Base-by-base conservation (phyloP, 2,329 filamentous ascomycete genomes). In the Penicillium sp. region DNA sequence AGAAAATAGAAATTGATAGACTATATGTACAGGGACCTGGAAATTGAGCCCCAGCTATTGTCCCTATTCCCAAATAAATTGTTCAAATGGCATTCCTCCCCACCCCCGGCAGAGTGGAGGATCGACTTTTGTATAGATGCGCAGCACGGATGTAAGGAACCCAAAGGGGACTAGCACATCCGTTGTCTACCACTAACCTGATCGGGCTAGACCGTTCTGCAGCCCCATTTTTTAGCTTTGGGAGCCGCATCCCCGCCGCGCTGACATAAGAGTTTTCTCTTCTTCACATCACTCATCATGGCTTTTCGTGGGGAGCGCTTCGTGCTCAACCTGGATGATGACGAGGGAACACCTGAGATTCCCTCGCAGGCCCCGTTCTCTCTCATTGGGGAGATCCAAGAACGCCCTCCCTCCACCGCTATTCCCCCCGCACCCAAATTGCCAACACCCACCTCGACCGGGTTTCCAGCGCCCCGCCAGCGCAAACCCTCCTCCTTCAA, bases 381-480 rank as follows among this genome's bases (percentile, higher is more conserved):
- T 24, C 79, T 88, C 39, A 79, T 95, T 42, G 83, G 83, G 52
- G 92, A 97, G 63, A 86, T 97, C 59, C 82, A 89, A 66, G 93
- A 97, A 77, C 88, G 90, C 58, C 82, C 85, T 43, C 74, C 83
- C 24, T 73, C 79, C 13, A 74, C 79, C 13, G 65, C 72, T 43
- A 22, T 70, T 11, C 64, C 76, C 31, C 68, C 75, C 5, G 63
- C 69, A 7, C 79, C 85, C 21, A 86, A 84, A 59, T 81, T 89
- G 4, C 86, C 58, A 16, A 55, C 34, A 7, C 13, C 13, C 14
- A n/a, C 57, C 13, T 63, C 80, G 79, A 86, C 84, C 11, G 94
- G 94, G 1, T 97, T 97, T 64, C 94, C 94, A n/a, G 85, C 87
- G 55, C 92, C 92, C 72, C 94, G 89, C 72, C 91, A 90, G 71